Conservation (phyloP, 495 filamentous ascomycete species). For the Letharia columbiana region DNA sequence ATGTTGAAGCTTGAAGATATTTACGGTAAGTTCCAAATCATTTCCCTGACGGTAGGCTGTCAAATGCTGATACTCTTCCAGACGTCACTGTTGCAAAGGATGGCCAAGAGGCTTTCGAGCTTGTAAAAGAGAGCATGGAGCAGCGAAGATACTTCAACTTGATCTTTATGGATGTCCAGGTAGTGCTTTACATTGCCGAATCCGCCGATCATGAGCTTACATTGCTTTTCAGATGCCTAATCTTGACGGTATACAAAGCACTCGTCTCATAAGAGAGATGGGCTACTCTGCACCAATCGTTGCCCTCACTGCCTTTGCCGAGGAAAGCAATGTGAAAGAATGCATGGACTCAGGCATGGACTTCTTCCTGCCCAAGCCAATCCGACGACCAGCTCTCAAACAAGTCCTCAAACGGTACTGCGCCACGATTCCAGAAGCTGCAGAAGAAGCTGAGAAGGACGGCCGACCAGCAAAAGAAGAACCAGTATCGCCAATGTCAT, state of each 20-base stretch:
- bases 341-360: conserved; percentile 73
- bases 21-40: conserved; percentile 36
- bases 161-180: conserved; percentile 83
- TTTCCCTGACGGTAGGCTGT: neutral
- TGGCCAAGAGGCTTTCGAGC: conserved; percentile 80
- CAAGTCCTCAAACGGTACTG: conserved; percentile 67
- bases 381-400: conserved; percentile 72
- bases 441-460: conserved; percentile 28
- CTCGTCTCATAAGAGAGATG: conserved; percentile 75
- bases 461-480: conserved; percentile 9
- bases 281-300: conserved; percentile 87
- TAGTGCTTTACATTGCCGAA: neutral
- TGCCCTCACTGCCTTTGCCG: conserved; percentile 80
- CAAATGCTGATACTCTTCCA: conserved; percentile 26
- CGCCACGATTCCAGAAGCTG: conserved; percentile 48
- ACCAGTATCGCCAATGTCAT: conserved; percentile 21
- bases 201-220: neutral
- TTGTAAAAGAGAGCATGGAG: conserved; percentile 75
- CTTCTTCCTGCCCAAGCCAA: conserved; percentile 71
- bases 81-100: conserved; percentile 77
- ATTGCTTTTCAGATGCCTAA: conserved; percentile 65
- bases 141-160: conserved; percentile 62
- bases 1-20: conserved; percentile 65
- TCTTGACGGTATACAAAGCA: conserved; percentile 80
- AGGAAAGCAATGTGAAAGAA: conserved; percentile 81